Percentiles rank a stretch among this genome's conserved stretches.
phyloP scores from a whole-genome alignment of 192 early-diverging fungal species.

The Backusella westeae region DNA sequence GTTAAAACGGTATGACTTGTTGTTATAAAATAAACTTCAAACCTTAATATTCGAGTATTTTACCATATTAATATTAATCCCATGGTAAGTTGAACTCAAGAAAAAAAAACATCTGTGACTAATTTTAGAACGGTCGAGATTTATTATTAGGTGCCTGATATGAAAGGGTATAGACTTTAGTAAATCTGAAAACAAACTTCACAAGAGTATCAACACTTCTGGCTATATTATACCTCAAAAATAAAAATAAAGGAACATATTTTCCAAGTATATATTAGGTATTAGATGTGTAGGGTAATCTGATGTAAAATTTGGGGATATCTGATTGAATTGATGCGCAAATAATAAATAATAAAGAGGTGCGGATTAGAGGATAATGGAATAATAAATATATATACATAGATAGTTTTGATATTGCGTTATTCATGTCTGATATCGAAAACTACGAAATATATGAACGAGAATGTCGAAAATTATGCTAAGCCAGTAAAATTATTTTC shows the following conservation, averaged over 20 bases:
- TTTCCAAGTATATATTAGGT: neutral
- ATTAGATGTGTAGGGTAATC: neutral
- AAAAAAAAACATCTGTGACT: neutral
- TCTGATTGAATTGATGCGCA: neutral
- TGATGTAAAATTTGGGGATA: neutral
- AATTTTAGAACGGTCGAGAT: neutral
- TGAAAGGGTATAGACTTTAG: neutral
- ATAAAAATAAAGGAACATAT: neutral
- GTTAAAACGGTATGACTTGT: neutral
- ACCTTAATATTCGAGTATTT: neutral
- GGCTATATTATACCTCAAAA: neutral
- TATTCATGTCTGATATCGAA: neutral
- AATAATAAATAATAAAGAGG: neutral
- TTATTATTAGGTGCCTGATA: neutral
- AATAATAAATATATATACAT: neutral
- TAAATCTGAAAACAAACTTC: neutral
- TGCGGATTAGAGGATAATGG: neutral
- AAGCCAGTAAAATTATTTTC: neutral
- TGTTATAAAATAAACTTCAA: neutral
- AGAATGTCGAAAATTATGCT: neutral
- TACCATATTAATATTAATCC: too few relatives aligned
- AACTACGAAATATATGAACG: neutral
- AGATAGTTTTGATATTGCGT: neutral
- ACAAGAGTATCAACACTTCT: neutral
- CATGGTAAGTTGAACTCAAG: too few relatives aligned